These are phyloP conservation scores for Capronia epimyces DNA, from an alignment of 2,329 filamentous ascomycete genomes.

Conservation along the genomic window DNA sequence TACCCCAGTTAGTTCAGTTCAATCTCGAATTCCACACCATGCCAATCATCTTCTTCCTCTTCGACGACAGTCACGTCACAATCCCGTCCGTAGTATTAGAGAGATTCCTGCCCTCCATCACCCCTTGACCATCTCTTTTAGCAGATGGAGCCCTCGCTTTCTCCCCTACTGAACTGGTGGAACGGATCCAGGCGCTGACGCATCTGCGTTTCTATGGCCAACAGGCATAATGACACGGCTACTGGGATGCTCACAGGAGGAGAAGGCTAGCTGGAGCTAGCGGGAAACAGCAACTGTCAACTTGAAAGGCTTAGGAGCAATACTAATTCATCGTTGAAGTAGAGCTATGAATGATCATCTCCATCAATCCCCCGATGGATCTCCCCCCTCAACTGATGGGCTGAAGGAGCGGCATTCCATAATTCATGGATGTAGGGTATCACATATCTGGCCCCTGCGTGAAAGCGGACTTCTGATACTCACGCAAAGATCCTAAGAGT, in stretches of 20 bases:
- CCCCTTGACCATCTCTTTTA: slow-evolving; percentile 10
- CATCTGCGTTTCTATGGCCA: slow-evolving; percentile 41
- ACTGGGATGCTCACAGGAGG: slow-evolving; percentile 43
- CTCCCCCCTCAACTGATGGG: neutral
- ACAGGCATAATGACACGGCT: slow-evolving; percentile 39
- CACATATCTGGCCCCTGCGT: neutral
- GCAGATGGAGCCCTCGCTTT: slow-evolving; percentile 40
- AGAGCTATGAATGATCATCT: slow-evolving; percentile 2
- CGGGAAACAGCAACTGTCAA: neutral
- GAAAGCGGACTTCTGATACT: neutral
- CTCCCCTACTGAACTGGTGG: slow-evolving; percentile 41
- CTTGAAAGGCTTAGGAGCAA: neutral
- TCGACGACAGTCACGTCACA: no score
- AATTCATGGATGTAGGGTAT: slow-evolving; percentile 1
- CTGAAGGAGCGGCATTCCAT: neutral
- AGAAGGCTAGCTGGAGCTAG: slow-evolving; percentile 43
- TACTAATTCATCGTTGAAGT: slow-evolving; percentile 3
- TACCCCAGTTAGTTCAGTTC: neutral
- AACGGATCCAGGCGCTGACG: slow-evolving; percentile 44
- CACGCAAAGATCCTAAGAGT: neutral
- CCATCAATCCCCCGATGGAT: neutral
- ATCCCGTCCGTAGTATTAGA: no score
- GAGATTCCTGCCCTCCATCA: neutral
- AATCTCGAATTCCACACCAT: no score
- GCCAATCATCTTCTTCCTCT: no score